phyloP scores from a whole-genome alignment of 768 basidiomycete species.

The Dentipellis fragilis region DNA sequence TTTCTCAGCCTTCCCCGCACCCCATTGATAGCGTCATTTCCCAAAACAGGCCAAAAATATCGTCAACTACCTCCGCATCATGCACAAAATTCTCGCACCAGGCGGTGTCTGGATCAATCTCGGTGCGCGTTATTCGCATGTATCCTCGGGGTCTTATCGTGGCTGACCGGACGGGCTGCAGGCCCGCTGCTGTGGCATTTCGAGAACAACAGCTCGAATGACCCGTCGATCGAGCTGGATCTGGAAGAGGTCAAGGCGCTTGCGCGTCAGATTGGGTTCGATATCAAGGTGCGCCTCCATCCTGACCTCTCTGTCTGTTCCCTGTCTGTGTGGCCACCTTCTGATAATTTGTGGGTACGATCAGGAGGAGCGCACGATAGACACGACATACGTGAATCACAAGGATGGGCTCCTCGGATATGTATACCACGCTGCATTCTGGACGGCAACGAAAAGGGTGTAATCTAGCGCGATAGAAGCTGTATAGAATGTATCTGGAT shows the following conservation, averaged over 20 bases:
- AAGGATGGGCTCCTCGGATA: slow-evolving; percentile 74
- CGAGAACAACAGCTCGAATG: slow-evolving; percentile 77
- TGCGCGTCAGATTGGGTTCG: slow-evolving; percentile 68
- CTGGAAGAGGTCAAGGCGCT: slow-evolving; percentile 83
- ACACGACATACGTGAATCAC: slow-evolving; percentile 84
- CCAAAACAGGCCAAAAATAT: slow-evolving; percentile 74
- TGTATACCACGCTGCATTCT: slow-evolving; percentile 77
- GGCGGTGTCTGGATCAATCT: slow-evolving; percentile 92
- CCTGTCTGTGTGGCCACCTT: not conserved
- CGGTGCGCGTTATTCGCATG: slow-evolving; percentile 28
- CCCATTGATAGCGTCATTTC: not conserved
- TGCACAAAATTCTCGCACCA: slow-evolving; percentile 71
- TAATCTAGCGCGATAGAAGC: not conserved
- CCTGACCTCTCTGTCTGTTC: not conserved
- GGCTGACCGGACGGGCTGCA: slow-evolving; percentile 16
- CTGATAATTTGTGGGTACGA: not conserved
- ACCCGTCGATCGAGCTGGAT: slow-evolving; percentile 79
- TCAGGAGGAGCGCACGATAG: slow-evolving; percentile 72
- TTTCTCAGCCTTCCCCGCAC: not conserved
- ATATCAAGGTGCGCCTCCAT: slow-evolving; percentile 52
- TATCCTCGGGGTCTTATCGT: not conserved
- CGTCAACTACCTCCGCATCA: slow-evolving; percentile 80
- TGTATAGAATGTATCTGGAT: too few relatives aligned
- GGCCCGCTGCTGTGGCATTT: slow-evolving; percentile 97
- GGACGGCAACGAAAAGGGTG: slow-evolving; percentile 52